phyloP scores from a whole-genome alignment of 805 yeast genomes.

The Yarrowia sp. region DNA sequence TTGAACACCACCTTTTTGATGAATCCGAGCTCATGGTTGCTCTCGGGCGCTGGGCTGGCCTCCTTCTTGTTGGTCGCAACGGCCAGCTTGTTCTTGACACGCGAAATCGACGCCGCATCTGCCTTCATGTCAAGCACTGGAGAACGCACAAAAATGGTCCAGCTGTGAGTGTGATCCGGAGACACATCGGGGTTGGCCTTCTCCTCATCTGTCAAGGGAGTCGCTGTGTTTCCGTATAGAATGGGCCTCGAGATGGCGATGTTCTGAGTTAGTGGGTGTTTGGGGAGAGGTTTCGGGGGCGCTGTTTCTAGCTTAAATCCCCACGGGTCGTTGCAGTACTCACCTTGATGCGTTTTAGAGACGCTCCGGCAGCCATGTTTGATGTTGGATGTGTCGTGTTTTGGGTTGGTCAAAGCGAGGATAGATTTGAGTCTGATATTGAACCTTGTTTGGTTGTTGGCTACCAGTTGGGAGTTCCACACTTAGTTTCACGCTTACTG shows the following conservation, averaged over 20 bases:
- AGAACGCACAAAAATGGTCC: constrained; percentile 89
- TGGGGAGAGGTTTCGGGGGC: too few relatives aligned
- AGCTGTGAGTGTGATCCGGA: constrained; percentile 86
- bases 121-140: constrained; percentile 51
- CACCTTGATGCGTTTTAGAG: constrained; percentile 20
- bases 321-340: not conserved
- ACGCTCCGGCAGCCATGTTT: constrained; percentile 15
- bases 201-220: constrained; percentile 54
- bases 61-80: constrained; percentile 25
- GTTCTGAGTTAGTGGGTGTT: constrained; percentile 40
- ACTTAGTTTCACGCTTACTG: too few relatives aligned
- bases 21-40: constrained; percentile 65
- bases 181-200: constrained; percentile 61
- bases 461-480: too few relatives aligned
- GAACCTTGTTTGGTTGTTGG: constrained; percentile 8
- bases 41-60: constrained; percentile 26
- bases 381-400: not conserved
- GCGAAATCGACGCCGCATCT: constrained; percentile 16
- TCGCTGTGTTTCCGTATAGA: constrained; percentile 76
- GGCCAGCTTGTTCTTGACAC: constrained; percentile 25
- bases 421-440: not conserved
- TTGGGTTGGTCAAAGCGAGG: constrained; percentile 3
- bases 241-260: constrained; percentile 75
- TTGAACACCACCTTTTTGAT: constrained; percentile 91
- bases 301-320: too few relatives aligned